Percentiles rank a stretch among this genome's conserved stretches.
These are phyloP conservation scores for Phytophthora foliorum DNA, from an alignment of 352 stramenopile genomes.

Conservation along the genomic window DNA sequence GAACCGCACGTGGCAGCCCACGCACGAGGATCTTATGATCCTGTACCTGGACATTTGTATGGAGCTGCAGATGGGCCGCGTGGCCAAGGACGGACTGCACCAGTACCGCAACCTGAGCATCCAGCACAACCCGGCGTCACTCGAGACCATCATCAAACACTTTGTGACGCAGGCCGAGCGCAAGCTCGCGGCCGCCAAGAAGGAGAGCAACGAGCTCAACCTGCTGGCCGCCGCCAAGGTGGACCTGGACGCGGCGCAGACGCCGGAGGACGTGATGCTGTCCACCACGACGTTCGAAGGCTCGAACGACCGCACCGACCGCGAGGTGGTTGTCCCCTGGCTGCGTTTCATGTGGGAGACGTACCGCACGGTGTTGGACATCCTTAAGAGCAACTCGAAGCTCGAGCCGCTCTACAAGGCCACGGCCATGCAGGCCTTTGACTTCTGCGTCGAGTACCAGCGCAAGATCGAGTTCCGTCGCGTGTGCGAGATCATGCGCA, in stretches of 20 bases:
- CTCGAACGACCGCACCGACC: slow-evolving; percentile 95
- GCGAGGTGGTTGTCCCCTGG: slow-evolving; percentile 92
- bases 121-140: slow-evolving; percentile 95
- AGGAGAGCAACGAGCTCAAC: slow-evolving; percentile 89
- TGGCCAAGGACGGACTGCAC: slow-evolving; percentile 98
- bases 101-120: slow-evolving; percentile 97
- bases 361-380: slow-evolving; percentile 98
- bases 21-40: slow-evolving; percentile 98
- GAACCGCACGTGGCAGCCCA: slow-evolving; percentile 97
- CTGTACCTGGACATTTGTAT: slow-evolving; percentile 98
- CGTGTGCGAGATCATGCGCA: slow-evolving; percentile 97
- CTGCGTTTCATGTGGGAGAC: slow-evolving; percentile 98
- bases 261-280: slow-evolving; percentile 96
- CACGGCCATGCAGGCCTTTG: slow-evolving; percentile 84
- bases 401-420: slow-evolving; percentile 82
- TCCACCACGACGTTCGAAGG: slow-evolving; percentile 97
- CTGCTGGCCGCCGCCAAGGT: slow-evolving; percentile 87
- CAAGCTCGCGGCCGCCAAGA: slow-evolving; percentile 89
- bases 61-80: slow-evolving; percentile 92
- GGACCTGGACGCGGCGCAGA: slow-evolving; percentile 94
- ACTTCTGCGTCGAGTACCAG: slow-evolving; percentile 88
- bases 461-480: slow-evolving; percentile 97
- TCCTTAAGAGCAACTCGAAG: slow-evolving; percentile 97
- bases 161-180: slow-evolving; percentile 92
- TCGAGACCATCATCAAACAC: slow-evolving; percentile 96